Evolutionary conservation across 768 basidiomycete species (phyloP).

Genomic region (Russula olivacea): DNA sequence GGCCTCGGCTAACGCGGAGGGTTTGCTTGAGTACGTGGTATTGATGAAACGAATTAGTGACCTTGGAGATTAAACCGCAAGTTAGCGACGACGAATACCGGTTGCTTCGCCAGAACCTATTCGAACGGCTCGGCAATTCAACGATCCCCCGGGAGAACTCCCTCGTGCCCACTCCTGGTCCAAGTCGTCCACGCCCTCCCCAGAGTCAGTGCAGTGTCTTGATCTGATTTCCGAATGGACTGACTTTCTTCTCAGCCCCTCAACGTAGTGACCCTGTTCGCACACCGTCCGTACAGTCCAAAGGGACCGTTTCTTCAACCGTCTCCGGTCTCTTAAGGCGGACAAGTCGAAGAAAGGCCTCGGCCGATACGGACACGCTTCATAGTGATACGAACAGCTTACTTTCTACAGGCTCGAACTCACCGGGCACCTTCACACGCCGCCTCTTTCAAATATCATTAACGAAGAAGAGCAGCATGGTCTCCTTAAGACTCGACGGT

Average conservation of each 20-base stretch:
- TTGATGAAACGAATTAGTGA: not conserved
- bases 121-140: slow-evolving; percentile 66
- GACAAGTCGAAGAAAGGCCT: slow-evolving; percentile 29
- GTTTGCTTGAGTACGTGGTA: slow-evolving; percentile 60
- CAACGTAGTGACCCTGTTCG: slow-evolving; percentile 25
- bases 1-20: slow-evolving; percentile 73
- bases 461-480: slow-evolving; percentile 46
- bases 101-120: slow-evolving; percentile 74
- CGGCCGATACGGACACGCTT: slow-evolving; percentile 24
- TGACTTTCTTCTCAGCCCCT: slow-evolving; percentile 26
- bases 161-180: slow-evolving; percentile 49
- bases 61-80: slow-evolving; percentile 2
- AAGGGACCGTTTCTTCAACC: slow-evolving; percentile 33
- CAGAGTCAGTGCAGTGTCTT: slow-evolving; percentile 1
- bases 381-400: slow-evolving; percentile 31
- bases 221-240: not conserved
- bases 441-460: slow-evolving; percentile 33
- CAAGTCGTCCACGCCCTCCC: slow-evolving; percentile 11
- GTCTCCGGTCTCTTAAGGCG: slow-evolving; percentile 35
- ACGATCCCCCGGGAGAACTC: slow-evolving; percentile 57
- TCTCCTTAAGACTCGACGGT: slow-evolving; percentile 42
- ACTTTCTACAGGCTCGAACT: slow-evolving; percentile 28
- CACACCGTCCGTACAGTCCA: slow-evolving; percentile 33
- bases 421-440: slow-evolving; percentile 24
- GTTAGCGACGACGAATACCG: slow-evolving; percentile 81